A percentile compares a stretch with the other conserved stretches of the same genome.
phyloP scores from a whole-genome alignment of 108 stramenopile genomes.

The Nitzschia putrida region DNA sequence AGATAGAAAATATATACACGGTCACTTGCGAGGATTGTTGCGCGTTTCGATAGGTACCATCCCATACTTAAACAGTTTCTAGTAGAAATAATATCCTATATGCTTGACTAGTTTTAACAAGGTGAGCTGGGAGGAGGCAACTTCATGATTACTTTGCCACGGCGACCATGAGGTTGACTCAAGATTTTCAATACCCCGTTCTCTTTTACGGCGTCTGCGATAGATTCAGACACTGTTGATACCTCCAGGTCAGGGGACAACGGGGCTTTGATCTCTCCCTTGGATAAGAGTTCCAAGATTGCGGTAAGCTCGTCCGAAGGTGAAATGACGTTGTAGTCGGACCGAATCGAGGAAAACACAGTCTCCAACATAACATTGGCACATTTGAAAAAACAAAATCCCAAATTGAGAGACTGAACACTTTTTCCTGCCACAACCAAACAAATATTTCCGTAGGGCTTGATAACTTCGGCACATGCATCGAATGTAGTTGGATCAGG shows the following conservation, averaged over 20 bases:
- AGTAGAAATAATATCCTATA: too few species aligned
- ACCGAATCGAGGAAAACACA: slow-evolving; percentile 48
- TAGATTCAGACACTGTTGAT: slow-evolving; percentile 24
- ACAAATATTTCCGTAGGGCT: slow-evolving; percentile 51
- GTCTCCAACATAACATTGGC: slow-evolving; percentile 51
- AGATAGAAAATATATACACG: too few species aligned
- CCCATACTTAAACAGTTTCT: too few species aligned
- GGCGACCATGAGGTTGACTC: slow-evolving; percentile 17
- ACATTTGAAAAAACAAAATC: slow-evolving; percentile 59
- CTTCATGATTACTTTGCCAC: slow-evolving; percentile 52
- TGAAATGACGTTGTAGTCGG: slow-evolving; percentile 23
- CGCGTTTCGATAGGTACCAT: too few species aligned
- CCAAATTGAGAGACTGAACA: slow-evolving; percentile 46
- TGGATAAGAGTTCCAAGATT: slow-evolving; percentile 28
- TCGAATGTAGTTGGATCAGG: slow-evolving; percentile 37
- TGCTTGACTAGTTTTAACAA: too few species aligned
- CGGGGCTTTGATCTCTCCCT: slow-evolving; percentile 29
- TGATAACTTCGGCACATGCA: slow-evolving; percentile 47
- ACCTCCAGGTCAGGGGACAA: slow-evolving; percentile 28
- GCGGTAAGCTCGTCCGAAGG: slow-evolving; percentile 34
- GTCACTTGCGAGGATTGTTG: too few species aligned
- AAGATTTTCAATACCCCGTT: slow-evolving; percentile 40
- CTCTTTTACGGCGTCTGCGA: slow-evolving; percentile 28
- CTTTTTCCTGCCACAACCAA: slow-evolving; percentile 49
- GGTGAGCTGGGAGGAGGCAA: slow-evolving; percentile 1